Base-by-base conservation (phyloP, 495 filamentous ascomycete species). In the Cryomyces antarcticus region DNA sequence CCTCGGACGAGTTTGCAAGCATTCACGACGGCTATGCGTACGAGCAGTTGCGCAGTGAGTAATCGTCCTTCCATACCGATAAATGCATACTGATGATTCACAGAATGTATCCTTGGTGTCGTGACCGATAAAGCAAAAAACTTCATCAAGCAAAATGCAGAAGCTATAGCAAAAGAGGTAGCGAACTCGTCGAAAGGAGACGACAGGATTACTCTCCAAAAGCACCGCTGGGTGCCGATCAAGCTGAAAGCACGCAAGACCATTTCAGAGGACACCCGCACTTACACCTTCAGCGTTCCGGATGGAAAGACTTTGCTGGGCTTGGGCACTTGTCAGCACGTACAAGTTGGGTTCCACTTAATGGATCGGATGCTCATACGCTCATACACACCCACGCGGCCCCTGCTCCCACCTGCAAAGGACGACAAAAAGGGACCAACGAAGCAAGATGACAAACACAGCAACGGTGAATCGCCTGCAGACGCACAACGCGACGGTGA, bases 11-110 rank as follows among this genome's bases (percentile, higher is more conserved):
- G 38, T 62, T 59, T 47, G 48, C 50, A 28, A 48, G 46, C 37
- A 52, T 62, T 6, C 60, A 62, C 42, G 58, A 61, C 43, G 55
- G 50, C 6, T 57, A 38, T 45, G 60, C 60, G 0, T 46, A 62
- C 13, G 36, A 54, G 17, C 53, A 58, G 43, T 46, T 60, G 13
- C 47, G 56, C 42, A 45, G 55, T 58, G 17, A 28, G 44, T 38
- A 36, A 13, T 13, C 33, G 33, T 13, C 33, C 33, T 13, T 13
- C 12, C 9, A 36, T 36, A 9, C 33, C 12, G 12, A 36, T 36
- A 13, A 10, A 36, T 13, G 9, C 9, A 36, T 13, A 36, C 9
- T 36, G 12, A 10, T 36, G 33, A 10, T 13, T 36, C 9, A 36
- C 33, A 55, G 62, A 61, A 50, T 61, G 58, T 41, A 41, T 56